Percentiles rank a stretch among this genome's conserved stretches.
phyloP scores from a whole-genome alignment of 2,329 filamentous ascomycete genomes.

The Colletotrichum sp. region DNA sequence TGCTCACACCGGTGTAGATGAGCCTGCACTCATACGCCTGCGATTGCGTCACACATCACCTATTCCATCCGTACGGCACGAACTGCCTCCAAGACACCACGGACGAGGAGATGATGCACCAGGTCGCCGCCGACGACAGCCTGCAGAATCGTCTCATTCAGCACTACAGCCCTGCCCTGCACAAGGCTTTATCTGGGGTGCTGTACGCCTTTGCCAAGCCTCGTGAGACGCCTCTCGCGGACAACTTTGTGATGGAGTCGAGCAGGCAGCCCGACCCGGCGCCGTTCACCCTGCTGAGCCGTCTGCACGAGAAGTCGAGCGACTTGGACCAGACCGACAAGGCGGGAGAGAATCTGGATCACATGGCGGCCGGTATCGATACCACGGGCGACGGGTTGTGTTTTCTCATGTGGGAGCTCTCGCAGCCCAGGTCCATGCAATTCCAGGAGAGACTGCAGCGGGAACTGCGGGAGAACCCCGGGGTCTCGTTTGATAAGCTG shows the following conservation, averaged over 20 bases:
- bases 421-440: constrained; percentile 56
- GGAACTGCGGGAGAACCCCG: constrained; percentile 52
- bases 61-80: constrained; percentile 71
- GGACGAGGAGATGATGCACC: constrained; percentile 71
- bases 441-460: constrained; percentile 57
- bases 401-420: constrained; percentile 75
- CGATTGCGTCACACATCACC: constrained; percentile 71
- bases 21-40: constrained; percentile 70
- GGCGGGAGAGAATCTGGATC: constrained; percentile 73
- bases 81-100: constrained; percentile 58
- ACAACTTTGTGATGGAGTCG: constrained; percentile 62
- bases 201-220: constrained; percentile 57
- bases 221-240: constrained; percentile 62
- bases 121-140: constrained; percentile 71
- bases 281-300: constrained; percentile 62
- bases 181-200: constrained; percentile 50
- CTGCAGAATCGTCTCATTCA: constrained; percentile 67
- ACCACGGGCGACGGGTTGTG: constrained; percentile 73
- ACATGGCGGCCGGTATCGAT: constrained; percentile 75
- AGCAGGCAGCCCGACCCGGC: constrained; percentile 50
- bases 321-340: constrained; percentile 57
- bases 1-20: constrained; percentile 7
- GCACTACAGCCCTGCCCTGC: constrained; percentile 59
- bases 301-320: constrained; percentile 56
- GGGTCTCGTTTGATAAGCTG: constrained; percentile 51